Percentiles rank a stretch among this genome's conserved stretches.
phyloP scores from a whole-genome alignment of 495 filamentous ascomycete genomes.

The Penicillium bialowiezense region DNA sequence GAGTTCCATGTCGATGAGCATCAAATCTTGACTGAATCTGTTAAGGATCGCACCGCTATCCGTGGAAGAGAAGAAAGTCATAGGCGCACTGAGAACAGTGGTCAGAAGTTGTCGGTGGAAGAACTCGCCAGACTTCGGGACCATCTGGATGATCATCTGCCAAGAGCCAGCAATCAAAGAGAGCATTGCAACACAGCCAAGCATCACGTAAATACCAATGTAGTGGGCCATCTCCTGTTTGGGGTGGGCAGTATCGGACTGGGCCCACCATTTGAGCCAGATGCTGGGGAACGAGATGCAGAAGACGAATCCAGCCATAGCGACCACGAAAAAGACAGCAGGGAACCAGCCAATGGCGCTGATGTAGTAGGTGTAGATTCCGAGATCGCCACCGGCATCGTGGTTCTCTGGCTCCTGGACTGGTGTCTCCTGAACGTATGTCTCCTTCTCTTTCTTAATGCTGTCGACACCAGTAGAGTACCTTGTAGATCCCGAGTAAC shows the following conservation, averaged over 20 bases:
- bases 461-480: conserved; percentile 13
- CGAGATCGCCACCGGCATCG: conserved; percentile 48
- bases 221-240: conserved; percentile 47
- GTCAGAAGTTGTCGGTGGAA: conserved; percentile 48
- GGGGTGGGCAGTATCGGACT: conserved; percentile 37
- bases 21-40: conserved; percentile 61
- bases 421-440: conserved; percentile 13
- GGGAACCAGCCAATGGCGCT: conserved; percentile 45
- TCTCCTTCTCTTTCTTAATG: conserved; percentile 8
- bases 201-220: conserved; percentile 54
- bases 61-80: conserved; percentile 47
- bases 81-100: conserved; percentile 48
- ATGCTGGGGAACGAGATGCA: conserved; percentile 48
- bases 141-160: conserved; percentile 54
- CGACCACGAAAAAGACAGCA: conserved; percentile 43
- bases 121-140: conserved; percentile 47
- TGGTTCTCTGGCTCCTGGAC: conserved; percentile 27
- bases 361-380: conserved; percentile 60
- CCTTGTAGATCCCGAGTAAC: conserved; percentile 18
- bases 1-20: conserved; percentile 57
- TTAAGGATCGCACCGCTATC: conserved; percentile 47
- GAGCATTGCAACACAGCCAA: conserved; percentile 43
- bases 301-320: conserved; percentile 42
- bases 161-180: conserved; percentile 45
- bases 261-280: conserved; percentile 57